Evolutionary conservation across 2,329 filamentous ascomycete species (phyloP).

Genomic region (Nemania bipapillata): DNA sequence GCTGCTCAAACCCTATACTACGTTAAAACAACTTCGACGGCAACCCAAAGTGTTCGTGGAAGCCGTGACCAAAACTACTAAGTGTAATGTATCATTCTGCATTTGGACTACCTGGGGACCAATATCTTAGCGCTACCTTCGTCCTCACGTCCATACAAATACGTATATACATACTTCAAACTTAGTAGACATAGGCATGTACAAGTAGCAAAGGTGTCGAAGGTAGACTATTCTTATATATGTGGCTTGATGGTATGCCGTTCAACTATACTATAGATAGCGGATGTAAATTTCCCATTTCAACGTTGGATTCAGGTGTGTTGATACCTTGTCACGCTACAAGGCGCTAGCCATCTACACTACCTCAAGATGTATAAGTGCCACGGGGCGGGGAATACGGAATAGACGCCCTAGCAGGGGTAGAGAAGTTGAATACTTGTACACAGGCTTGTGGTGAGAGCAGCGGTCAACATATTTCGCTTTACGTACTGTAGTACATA

Average conservation of each 20-base stretch:
- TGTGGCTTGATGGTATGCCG: neutral
- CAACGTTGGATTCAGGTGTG: neutral
- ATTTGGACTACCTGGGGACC: too few species aligned
- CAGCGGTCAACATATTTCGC: conserved; percentile 4
- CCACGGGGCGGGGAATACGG: conserved; percentile 1
- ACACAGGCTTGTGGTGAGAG: neutral
- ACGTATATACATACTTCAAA: neutral
- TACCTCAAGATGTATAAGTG: neutral
- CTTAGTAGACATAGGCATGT: too few species aligned
- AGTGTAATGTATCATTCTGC: neutral
- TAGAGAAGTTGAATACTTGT: neutral
- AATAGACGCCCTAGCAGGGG: neutral
- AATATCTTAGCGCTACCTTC: neutral
- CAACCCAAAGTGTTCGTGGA: conserved; percentile 1
- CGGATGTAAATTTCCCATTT: neutral
- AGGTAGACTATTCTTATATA: neutral
- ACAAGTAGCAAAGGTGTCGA: too few species aligned
- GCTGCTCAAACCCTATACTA: neutral
- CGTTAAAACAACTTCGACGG: neutral
- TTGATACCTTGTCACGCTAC: neutral
- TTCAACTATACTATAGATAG: neutral
- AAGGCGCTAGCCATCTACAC: neutral
- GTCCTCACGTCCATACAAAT: neutral
- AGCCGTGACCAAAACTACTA: neutral
- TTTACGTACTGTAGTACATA: neutral